These are phyloP conservation scores for Thuidium tamariscinum DNA, from an alignment of 225 moss, liverwort and hornwort genomes.

Conservation along the genomic window DNA sequence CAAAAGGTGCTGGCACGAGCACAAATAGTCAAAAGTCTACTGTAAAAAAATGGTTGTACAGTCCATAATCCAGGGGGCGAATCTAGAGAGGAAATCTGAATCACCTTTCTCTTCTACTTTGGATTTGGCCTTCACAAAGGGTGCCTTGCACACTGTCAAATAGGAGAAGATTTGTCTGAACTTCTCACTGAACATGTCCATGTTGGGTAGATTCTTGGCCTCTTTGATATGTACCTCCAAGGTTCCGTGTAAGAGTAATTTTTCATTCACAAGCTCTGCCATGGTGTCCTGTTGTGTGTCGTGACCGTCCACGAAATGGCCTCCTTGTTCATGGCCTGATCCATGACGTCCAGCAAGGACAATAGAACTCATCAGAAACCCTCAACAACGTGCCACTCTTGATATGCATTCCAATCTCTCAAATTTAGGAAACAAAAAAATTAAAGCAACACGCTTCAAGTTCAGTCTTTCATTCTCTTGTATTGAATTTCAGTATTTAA, in stretches of 20 bases:
- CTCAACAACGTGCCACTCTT: neutral
- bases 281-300: slow-evolving; percentile 29
- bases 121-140: slow-evolving; percentile 15
- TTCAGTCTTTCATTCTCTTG: neutral
- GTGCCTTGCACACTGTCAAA: slow-evolving; percentile 40
- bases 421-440: neutral
- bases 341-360: neutral
- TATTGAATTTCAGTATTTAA: neutral
- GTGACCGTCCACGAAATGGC: slow-evolving; percentile 5
- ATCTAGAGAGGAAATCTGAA: neutral
- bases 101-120: slow-evolving; percentile 11
- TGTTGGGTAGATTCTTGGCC: slow-evolving; percentile 56
- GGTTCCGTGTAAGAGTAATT: slow-evolving; percentile 58
- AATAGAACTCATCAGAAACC: neutral
- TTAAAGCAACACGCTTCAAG: neutral
- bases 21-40: neutral
- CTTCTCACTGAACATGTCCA: slow-evolving; percentile 76
- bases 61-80: neutral
- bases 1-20: neutral
- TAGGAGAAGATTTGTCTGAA: slow-evolving; percentile 44
- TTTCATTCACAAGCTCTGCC: slow-evolving; percentile 22
- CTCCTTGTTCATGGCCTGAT: neutral
- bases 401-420: neutral
- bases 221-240: slow-evolving; percentile 47
- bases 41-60: neutral